Evolutionary conservation across 495 filamentous ascomycete species (phyloP), one percentile per base, ranked within the genome.

Genomic region (Bacidia gigantensis): DNA sequence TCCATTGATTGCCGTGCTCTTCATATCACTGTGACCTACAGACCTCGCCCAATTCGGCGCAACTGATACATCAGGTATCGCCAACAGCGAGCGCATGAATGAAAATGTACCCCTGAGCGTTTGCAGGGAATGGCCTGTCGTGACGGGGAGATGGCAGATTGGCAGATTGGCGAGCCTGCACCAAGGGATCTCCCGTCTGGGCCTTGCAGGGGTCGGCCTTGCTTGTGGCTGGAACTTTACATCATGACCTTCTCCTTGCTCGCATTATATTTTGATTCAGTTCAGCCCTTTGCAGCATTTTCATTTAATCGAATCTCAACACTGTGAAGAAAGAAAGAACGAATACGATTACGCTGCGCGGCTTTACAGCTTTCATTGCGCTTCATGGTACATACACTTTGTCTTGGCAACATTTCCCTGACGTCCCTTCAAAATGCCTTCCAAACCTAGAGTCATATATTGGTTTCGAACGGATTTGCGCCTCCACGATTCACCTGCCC

Each of bases 381-480:
- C n/a, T n/a, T n/a, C n/a, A n/a, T n/a, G n/a, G n/a, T n/a, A n/a
- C n/a, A n/a, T n/a, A n/a, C n/a, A n/a, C n/a, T n/a, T n/a, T n/a
- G n/a, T n/a, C n/a, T n/a, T n/a, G n/a, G n/a, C n/a, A n/a, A n/a
- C n/a, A n/a, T n/a, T n/a, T n/a, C n/a, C n/a, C n/a, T n/a, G n/a
- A n/a, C n/a, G n/a, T n/a, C n/a, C n/a, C n/a, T n/a, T n/a, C n/a
- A 26, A n/a, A 12, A 65, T 65, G 63, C 46, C 58, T 17, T 38
- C 59, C n/a, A 67, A 69, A 50, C 68, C 74, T 29, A 67, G 80
- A 42, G 81, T 85, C 2, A 69, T 86, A n/a, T 85, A 83, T 61
- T 85, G 82, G 82, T 83, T 84, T 55, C 74, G 82, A 49, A 85
- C 82, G 11, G 82, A 86, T 61, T 69, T 86, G 10, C 76, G 82